Percentiles rank a stretch among this genome's conserved stretches.
These are phyloP conservation scores for Pichia deserticola DNA, from an alignment of 805 yeast species.

Conservation along the genomic window DNA sequence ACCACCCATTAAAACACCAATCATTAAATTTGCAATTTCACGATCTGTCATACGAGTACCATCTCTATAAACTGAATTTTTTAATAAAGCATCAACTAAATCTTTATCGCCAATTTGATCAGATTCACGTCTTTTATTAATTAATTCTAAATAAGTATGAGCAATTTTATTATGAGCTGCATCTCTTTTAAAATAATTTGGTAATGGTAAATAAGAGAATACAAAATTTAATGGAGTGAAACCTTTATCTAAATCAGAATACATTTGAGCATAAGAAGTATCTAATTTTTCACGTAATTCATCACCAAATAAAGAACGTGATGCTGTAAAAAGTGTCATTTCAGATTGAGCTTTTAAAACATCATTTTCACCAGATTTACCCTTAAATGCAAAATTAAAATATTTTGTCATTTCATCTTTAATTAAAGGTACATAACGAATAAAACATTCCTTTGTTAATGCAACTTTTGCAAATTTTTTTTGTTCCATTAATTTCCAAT, in stretches of 20 bases:
- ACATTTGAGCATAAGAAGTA: constrained; percentile 75
- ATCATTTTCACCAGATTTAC: constrained; percentile 42
- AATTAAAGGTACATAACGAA: constrained; percentile 80
- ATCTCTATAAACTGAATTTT: constrained; percentile 79
- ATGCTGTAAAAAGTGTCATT: constrained; percentile 93
- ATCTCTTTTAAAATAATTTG: constrained; percentile 72
- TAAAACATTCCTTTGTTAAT: constrained; percentile 77
- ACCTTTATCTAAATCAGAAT: constrained; percentile 91
- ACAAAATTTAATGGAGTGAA: constrained; percentile 95
- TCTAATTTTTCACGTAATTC: constrained; percentile 82
- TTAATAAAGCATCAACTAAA: constrained; percentile 81
- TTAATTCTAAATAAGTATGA: constrained; percentile 70
- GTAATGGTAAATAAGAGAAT: constrained; percentile 86
- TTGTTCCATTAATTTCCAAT: constrained; percentile 92
- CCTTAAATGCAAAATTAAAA: constrained; percentile 44
- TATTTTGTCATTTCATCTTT: constrained; percentile 68
- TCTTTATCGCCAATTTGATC: constrained; percentile 75
- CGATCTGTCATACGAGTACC: constrained; percentile 92
- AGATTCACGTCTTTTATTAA: constrained; percentile 65
- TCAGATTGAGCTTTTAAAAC: constrained; percentile 88
- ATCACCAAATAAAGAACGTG: constrained; percentile 83
- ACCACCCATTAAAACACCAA: constrained; percentile 98
- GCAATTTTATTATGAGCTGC: constrained; percentile 79
- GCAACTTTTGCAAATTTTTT: constrained; percentile 93
- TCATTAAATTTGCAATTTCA: constrained; percentile 87